phyloP scores from a whole-genome alignment of 2,329 filamentous ascomycete species.

The Botrytis hyacinthi region DNA sequence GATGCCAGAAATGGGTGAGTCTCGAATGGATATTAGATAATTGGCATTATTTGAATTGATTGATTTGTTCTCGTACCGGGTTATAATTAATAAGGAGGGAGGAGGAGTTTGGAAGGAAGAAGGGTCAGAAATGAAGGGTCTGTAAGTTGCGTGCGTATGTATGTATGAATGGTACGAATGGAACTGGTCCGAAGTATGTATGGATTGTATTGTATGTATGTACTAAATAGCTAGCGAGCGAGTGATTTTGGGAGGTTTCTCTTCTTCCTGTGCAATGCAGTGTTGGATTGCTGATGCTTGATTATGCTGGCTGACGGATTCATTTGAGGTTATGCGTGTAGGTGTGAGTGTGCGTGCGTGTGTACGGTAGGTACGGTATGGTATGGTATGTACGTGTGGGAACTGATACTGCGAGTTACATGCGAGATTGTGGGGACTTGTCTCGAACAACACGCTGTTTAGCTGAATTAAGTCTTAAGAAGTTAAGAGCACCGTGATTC shows the following conservation, averaged over 20 bases:
- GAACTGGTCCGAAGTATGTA: neutral
- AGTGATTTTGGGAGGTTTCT: neutral
- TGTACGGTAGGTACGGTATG: neutral
- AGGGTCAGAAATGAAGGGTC: neutral
- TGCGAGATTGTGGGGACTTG: conserved; percentile 18
- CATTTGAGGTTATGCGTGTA: neutral
- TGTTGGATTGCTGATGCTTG: conserved; percentile 2
- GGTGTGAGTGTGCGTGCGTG: neutral
- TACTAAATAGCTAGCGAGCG: neutral
- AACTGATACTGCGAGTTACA: conserved; percentile 1
- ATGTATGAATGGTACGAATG: neutral
- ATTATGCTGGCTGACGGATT: conserved; percentile 12
- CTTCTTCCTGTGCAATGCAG: conserved; percentile 5
- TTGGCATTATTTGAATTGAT: conserved; percentile 2
- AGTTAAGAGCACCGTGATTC: neutral
- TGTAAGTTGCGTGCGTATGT: neutral
- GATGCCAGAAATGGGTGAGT: conserved; percentile 10
- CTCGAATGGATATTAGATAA: conserved; percentile 18
- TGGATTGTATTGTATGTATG: too few relatives aligned
- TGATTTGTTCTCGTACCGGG: neutral
- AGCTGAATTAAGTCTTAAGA: neutral
- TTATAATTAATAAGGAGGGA: neutral
- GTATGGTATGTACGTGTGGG: conserved; percentile 5
- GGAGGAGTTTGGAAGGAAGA: neutral
- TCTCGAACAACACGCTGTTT: conserved; percentile 18